Evolutionary conservation across 164 flowering plant species (phyloP).

Genomic region (Platanus orientalis): DNA sequence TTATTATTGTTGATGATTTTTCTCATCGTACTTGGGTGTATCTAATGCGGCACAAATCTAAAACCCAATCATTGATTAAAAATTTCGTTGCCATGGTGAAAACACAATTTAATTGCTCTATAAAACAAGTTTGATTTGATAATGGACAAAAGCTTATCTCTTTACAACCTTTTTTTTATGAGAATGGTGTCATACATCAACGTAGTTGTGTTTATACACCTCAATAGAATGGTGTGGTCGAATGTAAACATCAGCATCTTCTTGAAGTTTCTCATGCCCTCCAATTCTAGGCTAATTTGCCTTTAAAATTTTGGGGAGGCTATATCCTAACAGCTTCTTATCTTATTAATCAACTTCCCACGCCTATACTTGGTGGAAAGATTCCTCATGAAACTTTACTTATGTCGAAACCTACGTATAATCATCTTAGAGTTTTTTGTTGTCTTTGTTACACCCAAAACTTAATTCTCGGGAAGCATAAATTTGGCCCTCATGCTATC

Average conservation of each 20-base stretch:
- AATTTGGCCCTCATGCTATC: too few relatives aligned
- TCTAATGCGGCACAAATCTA: not conserved
- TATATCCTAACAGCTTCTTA: slow-evolving; percentile 3
- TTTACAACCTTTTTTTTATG: not conserved
- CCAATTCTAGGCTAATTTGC: not conserved
- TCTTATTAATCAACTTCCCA: slow-evolving; percentile 3
- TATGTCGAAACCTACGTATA: not conserved
- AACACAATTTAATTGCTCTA: not conserved
- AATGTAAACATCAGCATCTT: slow-evolving; percentile 9
- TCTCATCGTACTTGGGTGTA: not conserved
- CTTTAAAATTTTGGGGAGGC: slow-evolving; percentile 7
- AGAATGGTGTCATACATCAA: slow-evolving; percentile 2
- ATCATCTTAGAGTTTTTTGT: slow-evolving; percentile 3
- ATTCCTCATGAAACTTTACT: not conserved
- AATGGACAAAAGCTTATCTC: not conserved
- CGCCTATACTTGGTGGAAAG: not conserved
- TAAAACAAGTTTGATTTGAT: not conserved
- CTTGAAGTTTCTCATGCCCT: slow-evolving; percentile 1
- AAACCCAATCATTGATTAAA: not conserved
- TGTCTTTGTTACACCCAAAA: not conserved
- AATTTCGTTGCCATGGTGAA: not conserved
- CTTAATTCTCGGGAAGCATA: too few relatives aligned
- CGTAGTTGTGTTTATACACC: not conserved
- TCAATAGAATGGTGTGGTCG: slow-evolving; percentile 10
- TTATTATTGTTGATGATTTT: slow-evolving; percentile 7